Evolutionary conservation across 352 stramenopile species (phyloP).

Genomic region (Pythium monospermum): DNA sequence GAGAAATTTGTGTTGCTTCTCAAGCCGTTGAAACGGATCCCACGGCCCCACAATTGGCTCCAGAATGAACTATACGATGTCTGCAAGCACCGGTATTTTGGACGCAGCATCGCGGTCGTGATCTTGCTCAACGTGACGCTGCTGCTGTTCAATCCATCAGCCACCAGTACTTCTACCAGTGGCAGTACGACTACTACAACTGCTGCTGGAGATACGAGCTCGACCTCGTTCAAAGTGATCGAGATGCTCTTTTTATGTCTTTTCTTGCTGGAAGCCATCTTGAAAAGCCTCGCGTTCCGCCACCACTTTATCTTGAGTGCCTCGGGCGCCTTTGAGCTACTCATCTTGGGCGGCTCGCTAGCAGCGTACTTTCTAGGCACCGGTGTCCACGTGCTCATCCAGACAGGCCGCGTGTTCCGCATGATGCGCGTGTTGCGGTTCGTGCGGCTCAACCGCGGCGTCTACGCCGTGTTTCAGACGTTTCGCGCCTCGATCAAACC

Average conservation of each 20-base stretch:
- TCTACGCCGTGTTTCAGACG: constrained; percentile 75
- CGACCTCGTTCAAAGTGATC: constrained; percentile 44
- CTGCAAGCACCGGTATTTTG: constrained; percentile 58
- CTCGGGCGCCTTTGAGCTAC: constrained; percentile 55
- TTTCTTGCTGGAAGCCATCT: constrained; percentile 47
- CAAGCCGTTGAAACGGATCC: constrained; percentile 52
- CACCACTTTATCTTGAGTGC: constrained; percentile 59
- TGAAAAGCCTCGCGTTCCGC: constrained; percentile 56
- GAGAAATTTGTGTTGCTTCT: constrained; percentile 78
- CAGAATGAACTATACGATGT: constrained; percentile 50
- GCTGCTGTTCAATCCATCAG: constrained; percentile 53
- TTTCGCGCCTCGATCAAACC: constrained; percentile 63
- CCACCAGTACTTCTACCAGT: constrained; percentile 12
- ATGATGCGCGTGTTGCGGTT: constrained; percentile 77
- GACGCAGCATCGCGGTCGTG: constrained; percentile 37
- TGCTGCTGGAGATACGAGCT: background rate
- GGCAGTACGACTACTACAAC: background rate
- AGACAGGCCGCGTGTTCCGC: constrained; percentile 64
- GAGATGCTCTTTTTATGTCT: constrained; percentile 66
- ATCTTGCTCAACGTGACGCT: constrained; percentile 72
- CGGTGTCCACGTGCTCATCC: constrained; percentile 62
- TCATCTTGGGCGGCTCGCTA: constrained; percentile 57
- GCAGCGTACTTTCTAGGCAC: constrained; percentile 57
- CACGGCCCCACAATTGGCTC: constrained; percentile 24
- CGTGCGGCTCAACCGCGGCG: constrained; percentile 61